Base-by-base conservation (phyloP, 257 asterid genomes). In the Petunia secreta region DNA sequence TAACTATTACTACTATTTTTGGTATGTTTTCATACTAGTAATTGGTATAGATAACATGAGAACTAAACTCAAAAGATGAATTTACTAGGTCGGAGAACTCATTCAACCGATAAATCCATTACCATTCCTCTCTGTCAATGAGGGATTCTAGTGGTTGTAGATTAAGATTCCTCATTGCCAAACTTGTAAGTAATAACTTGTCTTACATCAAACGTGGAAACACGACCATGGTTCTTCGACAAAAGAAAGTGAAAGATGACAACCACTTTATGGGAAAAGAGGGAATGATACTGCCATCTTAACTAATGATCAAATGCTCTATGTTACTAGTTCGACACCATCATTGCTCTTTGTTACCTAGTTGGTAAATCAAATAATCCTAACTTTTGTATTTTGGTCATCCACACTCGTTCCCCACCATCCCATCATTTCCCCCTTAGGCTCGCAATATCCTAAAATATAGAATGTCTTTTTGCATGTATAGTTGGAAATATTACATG, bases 201-300 rank as follows among this genome's bases (percentile, higher is more conserved):
- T 71, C 11, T 25, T 34, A 5, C 43, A 48, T 71, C 77, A 71
- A 48, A 34, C 25, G 60, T 25, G 77, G 60, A 71, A 71, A 71
- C 77, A 48, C 25, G 77, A 48, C 60, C 60, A 48, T 48, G 34
- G 25, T 25, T 25, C 25, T 25, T 25, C 25, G 25, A 25, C 25
- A 25, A 25, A 25, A 25, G 25, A 25, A 25, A 71, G 25, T 34
- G 77, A 48, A 48, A 46, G 44, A 59, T 71, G 48, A 71, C 77
- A 5, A 34, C 58, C 76, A 46, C 43, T 71, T 71, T 48, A 48
- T 48, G 5, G 77, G 36, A 14, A 48, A 48, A 48, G 57, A 25
- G 40, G 36, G 25, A 13, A 2, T 25, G 60, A 48, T 11, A 8
- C 25, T 25, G 75, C 14, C 75, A 66, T 41, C 37, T 37, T 15